Conservation (phyloP, 78 protist species). For the Dictyostelium purpureum region DNA sequence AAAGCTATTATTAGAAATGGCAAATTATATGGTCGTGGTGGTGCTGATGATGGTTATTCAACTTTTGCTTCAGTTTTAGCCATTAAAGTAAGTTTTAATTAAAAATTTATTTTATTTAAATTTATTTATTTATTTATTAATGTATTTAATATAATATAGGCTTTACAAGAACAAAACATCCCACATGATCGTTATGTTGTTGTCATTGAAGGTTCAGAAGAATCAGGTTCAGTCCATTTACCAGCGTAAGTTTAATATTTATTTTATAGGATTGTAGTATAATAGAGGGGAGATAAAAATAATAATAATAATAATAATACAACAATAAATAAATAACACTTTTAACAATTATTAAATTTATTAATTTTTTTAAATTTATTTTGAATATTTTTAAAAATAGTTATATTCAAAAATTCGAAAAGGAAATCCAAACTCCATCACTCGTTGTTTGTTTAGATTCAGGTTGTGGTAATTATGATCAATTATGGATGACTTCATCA, state of each 20-base stretch:
- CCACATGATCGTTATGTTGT: slow-evolving; percentile 88
- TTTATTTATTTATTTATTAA: background rate
- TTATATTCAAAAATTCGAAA: slow-evolving; percentile 53
- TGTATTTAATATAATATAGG: too few species aligned
- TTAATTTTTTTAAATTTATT: too few species aligned
- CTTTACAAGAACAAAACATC: slow-evolving; percentile 36
- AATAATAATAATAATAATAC: too few species aligned
- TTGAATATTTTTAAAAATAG: too few species aligned
- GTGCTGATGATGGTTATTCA: slow-evolving; percentile 94
- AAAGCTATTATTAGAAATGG: slow-evolving; percentile 79
- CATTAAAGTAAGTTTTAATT: too few species aligned
- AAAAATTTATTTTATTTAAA: background rate
- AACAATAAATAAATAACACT: too few species aligned
- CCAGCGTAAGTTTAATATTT: slow-evolving; percentile 61
- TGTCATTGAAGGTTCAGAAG: slow-evolving; percentile 93
- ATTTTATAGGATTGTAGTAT: too few species aligned
- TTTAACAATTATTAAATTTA: too few species aligned
- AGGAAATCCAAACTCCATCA: slow-evolving; percentile 64
- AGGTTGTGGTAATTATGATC: slow-evolving; percentile 91
- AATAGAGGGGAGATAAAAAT: too few species aligned
- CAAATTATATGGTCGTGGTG: slow-evolving; percentile 93
- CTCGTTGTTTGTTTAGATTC: slow-evolving; percentile 91
- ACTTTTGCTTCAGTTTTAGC: slow-evolving; percentile 88
- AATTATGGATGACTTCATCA: slow-evolving; percentile 80
- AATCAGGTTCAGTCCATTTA: slow-evolving; percentile 86